Conservation (phyloP, 805 yeast species). For the Spathaspora gorwiae region DNA sequence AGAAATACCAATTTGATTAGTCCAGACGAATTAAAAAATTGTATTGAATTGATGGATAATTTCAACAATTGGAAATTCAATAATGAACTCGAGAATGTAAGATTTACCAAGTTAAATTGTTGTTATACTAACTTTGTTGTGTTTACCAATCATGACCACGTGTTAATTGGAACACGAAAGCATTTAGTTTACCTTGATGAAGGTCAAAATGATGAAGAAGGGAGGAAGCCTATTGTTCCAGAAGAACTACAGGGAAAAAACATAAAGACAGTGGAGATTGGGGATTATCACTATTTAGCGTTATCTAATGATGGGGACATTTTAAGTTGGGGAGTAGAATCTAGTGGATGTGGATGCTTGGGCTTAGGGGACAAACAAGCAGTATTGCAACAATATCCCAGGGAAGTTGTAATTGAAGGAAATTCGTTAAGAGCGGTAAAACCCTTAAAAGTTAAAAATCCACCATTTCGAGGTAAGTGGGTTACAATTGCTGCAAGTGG, state of each 20-base stretch:
- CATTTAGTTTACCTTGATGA: slow-evolving; percentile 9
- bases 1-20: background rate
- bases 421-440: slow-evolving; percentile 24
- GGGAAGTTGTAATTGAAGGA: slow-evolving; percentile 9
- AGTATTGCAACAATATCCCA: slow-evolving; percentile 3
- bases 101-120: slow-evolving; percentile 50
- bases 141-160: slow-evolving; percentile 49
- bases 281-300: slow-evolving; percentile 69
- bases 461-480: slow-evolving; percentile 42
- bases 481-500: slow-evolving; percentile 70
- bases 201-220: slow-evolving; percentile 12
- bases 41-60: background rate
- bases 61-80: slow-evolving; percentile 23
- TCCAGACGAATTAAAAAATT: background rate
- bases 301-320: slow-evolving; percentile 54
- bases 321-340: slow-evolving; percentile 66
- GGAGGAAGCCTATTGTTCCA: slow-evolving; percentile 1
- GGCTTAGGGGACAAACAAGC: slow-evolving; percentile 45
- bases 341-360: slow-evolving; percentile 60
- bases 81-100: slow-evolving; percentile 18
- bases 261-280: slow-evolving; percentile 56
- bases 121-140: slow-evolving; percentile 51
- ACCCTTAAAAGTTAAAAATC: slow-evolving; percentile 30
- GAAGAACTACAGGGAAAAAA: slow-evolving; percentile 7
- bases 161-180: slow-evolving; percentile 32